Evolutionary conservation across 2,329 filamentous ascomycete genomes (phyloP).

Genomic region (Ophiostoma himal-ulmi): DNA sequence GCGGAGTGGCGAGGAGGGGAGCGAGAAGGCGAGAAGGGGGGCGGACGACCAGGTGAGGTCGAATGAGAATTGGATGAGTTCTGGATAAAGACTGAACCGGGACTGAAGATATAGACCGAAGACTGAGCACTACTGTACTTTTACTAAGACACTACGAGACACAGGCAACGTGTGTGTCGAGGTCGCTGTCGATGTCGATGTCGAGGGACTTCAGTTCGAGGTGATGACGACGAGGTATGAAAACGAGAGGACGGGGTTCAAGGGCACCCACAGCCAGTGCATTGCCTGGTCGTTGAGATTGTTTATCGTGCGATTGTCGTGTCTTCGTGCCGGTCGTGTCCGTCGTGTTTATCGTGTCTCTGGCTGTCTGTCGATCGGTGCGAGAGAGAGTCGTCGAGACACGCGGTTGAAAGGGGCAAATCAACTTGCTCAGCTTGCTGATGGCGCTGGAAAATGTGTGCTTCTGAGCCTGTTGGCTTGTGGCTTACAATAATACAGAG

Average conservation of each 20-base stretch:
- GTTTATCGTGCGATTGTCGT: neutral
- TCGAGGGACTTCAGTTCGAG: neutral
- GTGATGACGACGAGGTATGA: neutral
- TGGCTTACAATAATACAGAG: neutral
- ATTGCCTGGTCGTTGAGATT: conserved; percentile 17
- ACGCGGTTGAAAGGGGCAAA: conserved; percentile 3
- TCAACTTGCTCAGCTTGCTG: neutral
- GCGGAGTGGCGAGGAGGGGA: neutral
- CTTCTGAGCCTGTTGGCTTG: neutral
- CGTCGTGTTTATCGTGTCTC: too few relatives aligned
- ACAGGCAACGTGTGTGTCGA: neutral
- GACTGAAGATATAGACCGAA: neutral
- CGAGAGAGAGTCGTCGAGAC: neutral
- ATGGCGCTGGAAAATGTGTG: neutral
- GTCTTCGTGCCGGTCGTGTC: conserved; percentile 6
- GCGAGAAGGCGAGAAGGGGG: neutral
- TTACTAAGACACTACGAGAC: neutral
- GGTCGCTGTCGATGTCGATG: neutral
- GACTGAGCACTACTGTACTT: neutral
- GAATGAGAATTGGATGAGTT: neutral
- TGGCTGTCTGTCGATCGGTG: neutral
- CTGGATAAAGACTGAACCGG: neutral
- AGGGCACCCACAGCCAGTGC: conserved; percentile 17
- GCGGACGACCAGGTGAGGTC: neutral
- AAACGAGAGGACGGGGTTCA: conserved; percentile 22